These are phyloP conservation scores for Penicillium cataractarum DNA, from an alignment of 495 filamentous ascomycete genomes.

Conservation along the genomic window DNA sequence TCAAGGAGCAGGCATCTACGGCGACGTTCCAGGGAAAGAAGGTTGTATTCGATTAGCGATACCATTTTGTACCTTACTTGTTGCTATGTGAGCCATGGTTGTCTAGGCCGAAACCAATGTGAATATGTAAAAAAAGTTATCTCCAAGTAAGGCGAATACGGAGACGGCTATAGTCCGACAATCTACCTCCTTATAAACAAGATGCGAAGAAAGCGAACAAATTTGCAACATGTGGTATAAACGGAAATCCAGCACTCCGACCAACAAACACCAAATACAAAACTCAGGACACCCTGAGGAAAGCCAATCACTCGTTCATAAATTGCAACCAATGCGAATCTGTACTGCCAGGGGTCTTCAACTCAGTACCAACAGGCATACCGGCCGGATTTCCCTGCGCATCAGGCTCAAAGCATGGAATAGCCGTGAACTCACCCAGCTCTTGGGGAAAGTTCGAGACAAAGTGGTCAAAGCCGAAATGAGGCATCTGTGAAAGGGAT, in stretches of 20 bases:
- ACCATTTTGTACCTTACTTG: constrained; percentile 10
- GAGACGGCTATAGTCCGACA: not conserved
- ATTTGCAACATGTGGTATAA: constrained; percentile 10
- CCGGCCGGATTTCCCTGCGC: constrained; percentile 27
- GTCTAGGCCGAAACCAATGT: not conserved
- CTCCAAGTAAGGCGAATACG: not conserved
- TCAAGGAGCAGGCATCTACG: constrained; percentile 67
- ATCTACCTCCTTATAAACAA: not conserved
- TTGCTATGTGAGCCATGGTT: not conserved
- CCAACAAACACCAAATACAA: not conserved
- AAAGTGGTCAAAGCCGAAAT: constrained; percentile 51
- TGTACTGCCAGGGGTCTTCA: constrained; percentile 30
- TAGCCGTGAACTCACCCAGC: constrained; percentile 50
- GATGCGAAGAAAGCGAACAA: not conserved
- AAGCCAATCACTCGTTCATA: constrained; percentile 35
- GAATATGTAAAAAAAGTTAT: not conserved
- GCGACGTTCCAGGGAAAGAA: constrained; percentile 84
- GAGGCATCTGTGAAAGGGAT: constrained; percentile 39
- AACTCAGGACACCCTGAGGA: not conserved
- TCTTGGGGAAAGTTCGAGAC: constrained; percentile 53
- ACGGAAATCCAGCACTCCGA: constrained; percentile 7
- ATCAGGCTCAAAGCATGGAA: constrained; percentile 51
- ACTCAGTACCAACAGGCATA: constrained; percentile 23
- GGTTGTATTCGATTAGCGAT: constrained; percentile 77
- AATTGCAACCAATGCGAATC: constrained; percentile 48